phyloP scores from a whole-genome alignment of 805 yeast species.

The Candida schatavii region DNA sequence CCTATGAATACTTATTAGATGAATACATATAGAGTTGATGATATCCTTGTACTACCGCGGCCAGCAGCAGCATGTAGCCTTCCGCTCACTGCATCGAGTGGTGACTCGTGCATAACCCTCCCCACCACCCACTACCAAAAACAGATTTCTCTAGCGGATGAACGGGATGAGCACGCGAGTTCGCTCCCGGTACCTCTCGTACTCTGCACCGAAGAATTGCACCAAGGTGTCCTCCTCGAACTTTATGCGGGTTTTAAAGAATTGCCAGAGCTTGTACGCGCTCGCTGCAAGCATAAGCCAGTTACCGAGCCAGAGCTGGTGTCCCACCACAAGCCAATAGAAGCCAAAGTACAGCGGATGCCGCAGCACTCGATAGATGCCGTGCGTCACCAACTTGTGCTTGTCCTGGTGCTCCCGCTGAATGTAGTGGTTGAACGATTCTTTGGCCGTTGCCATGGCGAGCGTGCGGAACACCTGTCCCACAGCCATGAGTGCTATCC shows the following conservation, averaged over 20 bases:
- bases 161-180: conserved; percentile 69
- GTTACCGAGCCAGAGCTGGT: conserved; percentile 70
- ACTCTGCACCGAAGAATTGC: conserved; percentile 69
- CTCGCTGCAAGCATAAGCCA: conserved; percentile 58
- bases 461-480: conserved; percentile 72
- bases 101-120: no score
- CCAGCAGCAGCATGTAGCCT: no score
- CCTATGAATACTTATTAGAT: no score
- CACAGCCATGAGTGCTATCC: conserved; percentile 4
- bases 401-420: conserved; percentile 48
- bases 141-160: conserved; percentile 14
- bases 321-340: conserved; percentile 90
- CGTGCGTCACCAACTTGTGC: conserved; percentile 71
- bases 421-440: conserved; percentile 80
- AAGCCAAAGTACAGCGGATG: conserved; percentile 94
- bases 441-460: conserved; percentile 88
- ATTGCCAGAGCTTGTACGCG: conserved; percentile 55
- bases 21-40: no score
- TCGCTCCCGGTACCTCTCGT: conserved; percentile 46
- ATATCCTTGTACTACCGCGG: no score
- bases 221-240: conserved; percentile 69
- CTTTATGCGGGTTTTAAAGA: conserved; percentile 65
- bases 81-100: background rate
- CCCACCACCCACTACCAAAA: no score
- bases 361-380: conserved; percentile 63